phyloP scores from a whole-genome alignment of 768 basidiomycete genomes.

The Rhodotorula taiwanensis region DNA sequence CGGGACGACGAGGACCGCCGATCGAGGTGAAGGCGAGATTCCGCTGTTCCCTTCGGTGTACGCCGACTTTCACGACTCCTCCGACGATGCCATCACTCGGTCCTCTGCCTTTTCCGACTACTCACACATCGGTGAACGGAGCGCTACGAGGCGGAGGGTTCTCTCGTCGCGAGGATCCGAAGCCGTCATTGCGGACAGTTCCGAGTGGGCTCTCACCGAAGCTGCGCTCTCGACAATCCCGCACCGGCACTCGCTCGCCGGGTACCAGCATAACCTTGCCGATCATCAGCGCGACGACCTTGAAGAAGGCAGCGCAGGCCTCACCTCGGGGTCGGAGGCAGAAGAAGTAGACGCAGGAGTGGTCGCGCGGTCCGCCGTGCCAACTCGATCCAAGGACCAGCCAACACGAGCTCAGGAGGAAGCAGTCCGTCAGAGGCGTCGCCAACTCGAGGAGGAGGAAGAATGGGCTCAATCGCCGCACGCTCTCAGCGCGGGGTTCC shows the following conservation, averaged over 20 bases:
- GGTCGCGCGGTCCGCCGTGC: not conserved
- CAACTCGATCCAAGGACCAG: not conserved
- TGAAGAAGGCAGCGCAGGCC: not conserved
- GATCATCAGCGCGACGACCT: not conserved
- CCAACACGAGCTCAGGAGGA: not conserved
- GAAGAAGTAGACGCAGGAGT: not conserved
- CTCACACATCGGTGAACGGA: not conserved
- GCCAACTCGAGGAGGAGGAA: not conserved
- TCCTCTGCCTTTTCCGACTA: not conserved
- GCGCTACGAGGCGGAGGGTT: not conserved
- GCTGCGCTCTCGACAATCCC: slow-evolving; percentile 1
- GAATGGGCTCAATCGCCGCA: slow-evolving; percentile 1
- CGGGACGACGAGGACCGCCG: not conserved
- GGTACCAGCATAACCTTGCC: too few relatives aligned
- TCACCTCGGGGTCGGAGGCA: not conserved
- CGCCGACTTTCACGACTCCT: not conserved
- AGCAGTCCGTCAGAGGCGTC: too few relatives aligned
- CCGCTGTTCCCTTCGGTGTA: not conserved
- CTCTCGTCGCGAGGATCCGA: not conserved
- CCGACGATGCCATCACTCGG: not conserved
- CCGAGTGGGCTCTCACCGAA: slow-evolving; percentile 1
- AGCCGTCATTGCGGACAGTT: too few relatives aligned
- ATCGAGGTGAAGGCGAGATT: too few relatives aligned
- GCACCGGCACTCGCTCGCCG: not conserved
- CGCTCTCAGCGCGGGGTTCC: not conserved